Evolutionary conservation across 2,329 filamentous ascomycete species (phyloP), one percentile per base, ranked within the genome.

Genomic region (Phaeosphaeriaceae sp.): DNA sequence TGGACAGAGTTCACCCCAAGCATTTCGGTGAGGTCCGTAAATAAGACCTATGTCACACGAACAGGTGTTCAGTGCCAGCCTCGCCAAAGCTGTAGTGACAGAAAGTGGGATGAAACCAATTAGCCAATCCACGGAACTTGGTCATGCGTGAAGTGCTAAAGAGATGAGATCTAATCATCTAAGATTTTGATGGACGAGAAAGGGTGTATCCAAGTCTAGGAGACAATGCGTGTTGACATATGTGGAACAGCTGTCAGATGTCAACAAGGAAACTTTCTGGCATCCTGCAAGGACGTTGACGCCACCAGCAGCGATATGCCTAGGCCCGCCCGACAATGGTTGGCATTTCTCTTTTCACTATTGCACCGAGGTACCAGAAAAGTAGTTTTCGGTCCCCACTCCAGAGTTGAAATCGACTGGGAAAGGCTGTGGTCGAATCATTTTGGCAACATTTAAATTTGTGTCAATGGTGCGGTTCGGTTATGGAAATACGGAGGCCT

Each of bases 381-480:
- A 45, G 30, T 40, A 44, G 16, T 16, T 28, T 36, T 48, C 54
- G 55, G 49, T 17, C 29, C 37, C 33, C 42, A 32, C 39, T 57
- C 50, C 52, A 47, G 39, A 37, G 50, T 16, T 42, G 29, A 35
- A 41, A 44, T 16, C 39, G 38, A 15, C 29, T 36, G 43, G 48
- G 49, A 18, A 44, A 34, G 38, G 26, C 29, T 48, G 39, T 48
- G 37, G 46, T 45, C 62, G 59, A 65, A 64, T 65, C 60, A 60
- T 32, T 40, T 39, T 15, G 17, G 46, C 26, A 37, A 51, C 32
- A 39, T 46, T 48, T 33, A 33, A 53, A 56, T 52, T 52, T 33
- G 42, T 54, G 40, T 37, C 52, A 48, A 60, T 65, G 62, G 62
- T 63, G 62, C 59, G 59, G 62, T 52, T 50, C 43, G 28, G 52